phyloP scores from a whole-genome alignment of 2,329 filamentous ascomycete genomes.

The Penicillium paneum region DNA sequence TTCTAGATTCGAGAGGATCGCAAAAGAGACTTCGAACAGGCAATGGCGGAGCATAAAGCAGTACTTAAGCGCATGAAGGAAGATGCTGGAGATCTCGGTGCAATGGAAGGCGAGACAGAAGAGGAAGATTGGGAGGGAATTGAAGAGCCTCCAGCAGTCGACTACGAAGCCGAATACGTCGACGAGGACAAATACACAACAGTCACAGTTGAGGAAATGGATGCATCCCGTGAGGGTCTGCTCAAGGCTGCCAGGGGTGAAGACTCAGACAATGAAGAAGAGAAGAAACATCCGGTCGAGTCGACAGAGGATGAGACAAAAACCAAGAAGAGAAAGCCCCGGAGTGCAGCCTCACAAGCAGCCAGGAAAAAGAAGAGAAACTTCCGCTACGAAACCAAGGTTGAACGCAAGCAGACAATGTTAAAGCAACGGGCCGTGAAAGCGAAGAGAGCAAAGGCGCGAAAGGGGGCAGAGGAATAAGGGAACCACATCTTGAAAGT shows the following conservation, averaged over 20 bases:
- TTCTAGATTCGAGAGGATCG: slow-evolving; percentile 76
- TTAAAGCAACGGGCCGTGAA: slow-evolving; percentile 67
- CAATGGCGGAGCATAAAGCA: slow-evolving; percentile 72
- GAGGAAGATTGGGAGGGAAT: slow-evolving; percentile 67
- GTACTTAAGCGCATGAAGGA: slow-evolving; percentile 62
- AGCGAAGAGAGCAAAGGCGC: slow-evolving; percentile 63
- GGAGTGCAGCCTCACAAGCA: slow-evolving; percentile 46
- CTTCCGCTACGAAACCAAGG: slow-evolving; percentile 88
- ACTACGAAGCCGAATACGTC: slow-evolving; percentile 89
- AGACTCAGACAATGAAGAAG: slow-evolving; percentile 27
- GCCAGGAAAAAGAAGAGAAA: slow-evolving; percentile 82
- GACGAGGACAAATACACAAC: slow-evolving; percentile 96
- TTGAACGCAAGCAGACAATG: slow-evolving; percentile 65
- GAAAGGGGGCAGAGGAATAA: slow-evolving; percentile 34
- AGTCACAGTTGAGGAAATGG: slow-evolving; percentile 87
- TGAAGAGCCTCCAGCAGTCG: slow-evolving; percentile 53
- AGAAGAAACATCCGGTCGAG: slow-evolving; percentile 31
- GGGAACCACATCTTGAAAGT: not conserved
- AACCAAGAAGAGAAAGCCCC: slow-evolving; percentile 49
- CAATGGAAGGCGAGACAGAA: slow-evolving; percentile 33
- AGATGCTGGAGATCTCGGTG: slow-evolving; percentile 20
- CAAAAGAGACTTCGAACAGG: slow-evolving; percentile 74
- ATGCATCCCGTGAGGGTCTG: slow-evolving; percentile 70
- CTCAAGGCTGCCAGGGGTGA: slow-evolving; percentile 50
- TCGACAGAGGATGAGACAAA: slow-evolving; percentile 28